These are phyloP conservation scores for Fraxinus anomala DNA, from an alignment of 257 asterid genomes.

Conservation along the genomic window DNA sequence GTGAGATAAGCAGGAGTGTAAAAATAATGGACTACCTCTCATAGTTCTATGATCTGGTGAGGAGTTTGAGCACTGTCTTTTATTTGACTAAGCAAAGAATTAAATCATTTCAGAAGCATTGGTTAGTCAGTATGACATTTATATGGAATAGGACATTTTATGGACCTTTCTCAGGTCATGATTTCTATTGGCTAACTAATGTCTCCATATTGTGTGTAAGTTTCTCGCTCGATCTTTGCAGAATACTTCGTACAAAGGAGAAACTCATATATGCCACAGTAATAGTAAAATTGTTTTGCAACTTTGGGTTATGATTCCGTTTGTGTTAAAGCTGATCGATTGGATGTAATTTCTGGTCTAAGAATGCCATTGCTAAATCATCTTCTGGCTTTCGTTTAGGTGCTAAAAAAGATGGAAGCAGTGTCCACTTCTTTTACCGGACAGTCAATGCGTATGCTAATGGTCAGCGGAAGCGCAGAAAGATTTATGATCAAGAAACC, in stretches of 20 bases:
- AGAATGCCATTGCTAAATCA: neutral
- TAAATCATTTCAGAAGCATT: neutral
- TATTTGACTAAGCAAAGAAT: neutral
- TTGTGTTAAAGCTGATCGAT: neutral
- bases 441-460: conserved; percentile 68
- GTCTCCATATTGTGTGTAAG: neutral
- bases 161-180: neutral
- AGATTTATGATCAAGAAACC: conserved; percentile 44
- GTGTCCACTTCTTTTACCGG: conserved; percentile 71
- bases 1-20: neutral
- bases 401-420: conserved; percentile 79
- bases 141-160: too few relatives aligned
- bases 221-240: neutral
- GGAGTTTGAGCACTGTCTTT: neutral
- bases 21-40: neutral
- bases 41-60: too few relatives aligned
- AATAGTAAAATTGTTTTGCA: neutral
- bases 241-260: neutral
- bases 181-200: neutral
- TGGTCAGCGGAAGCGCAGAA: conserved; percentile 83
- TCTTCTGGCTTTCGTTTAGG: conserved; percentile 46
- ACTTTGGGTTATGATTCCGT: neutral
- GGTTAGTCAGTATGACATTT: neutral
- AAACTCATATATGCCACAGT: neutral
- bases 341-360: neutral